phyloP scores from a whole-genome alignment of 1,284 basidiomycete genomes.

The Papiliotrema nemorosa region DNA sequence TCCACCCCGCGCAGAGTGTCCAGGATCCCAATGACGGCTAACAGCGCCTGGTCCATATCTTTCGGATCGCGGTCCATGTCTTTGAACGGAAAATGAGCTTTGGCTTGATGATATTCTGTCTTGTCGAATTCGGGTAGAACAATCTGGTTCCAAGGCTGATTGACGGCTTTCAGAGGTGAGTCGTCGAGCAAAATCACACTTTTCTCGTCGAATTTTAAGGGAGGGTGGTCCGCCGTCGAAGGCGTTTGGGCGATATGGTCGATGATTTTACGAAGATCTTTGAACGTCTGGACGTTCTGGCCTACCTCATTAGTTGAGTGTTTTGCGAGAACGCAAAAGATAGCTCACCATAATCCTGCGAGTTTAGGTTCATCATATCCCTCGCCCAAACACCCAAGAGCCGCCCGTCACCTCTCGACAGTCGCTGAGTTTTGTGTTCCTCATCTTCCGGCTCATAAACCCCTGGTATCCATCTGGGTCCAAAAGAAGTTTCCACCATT shows the following conservation, averaged over 20 bases:
- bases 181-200: conserved; percentile 45
- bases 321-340: background rate
- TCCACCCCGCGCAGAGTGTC: conserved; percentile 31
- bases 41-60: conserved; percentile 34
- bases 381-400: conserved; percentile 46
- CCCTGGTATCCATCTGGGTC: conserved; percentile 25
- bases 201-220: conserved; percentile 21
- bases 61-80: conserved; percentile 1
- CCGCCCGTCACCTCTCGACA: conserved; percentile 32
- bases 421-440: conserved; percentile 8
- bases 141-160: conserved; percentile 48
- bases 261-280: conserved; percentile 43
- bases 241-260: conserved; percentile 15
- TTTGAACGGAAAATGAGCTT: background rate
- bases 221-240: background rate
- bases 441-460: conserved; percentile 27
- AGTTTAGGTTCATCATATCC: conserved; percentile 39
- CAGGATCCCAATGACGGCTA: conserved; percentile 47
- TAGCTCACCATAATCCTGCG: conserved; percentile 34
- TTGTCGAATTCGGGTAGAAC: conserved; percentile 43
- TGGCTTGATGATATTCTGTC: conserved; percentile 15
- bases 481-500: conserved; percentile 45
- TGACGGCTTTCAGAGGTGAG: conserved; percentile 44
- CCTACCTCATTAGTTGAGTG: conserved; percentile 9
- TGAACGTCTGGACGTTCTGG: conserved; percentile 43